These are phyloP conservation scores for Nannochloropsis salina DNA, from an alignment of 108 stramenopile species.

Conservation along the genomic window DNA sequence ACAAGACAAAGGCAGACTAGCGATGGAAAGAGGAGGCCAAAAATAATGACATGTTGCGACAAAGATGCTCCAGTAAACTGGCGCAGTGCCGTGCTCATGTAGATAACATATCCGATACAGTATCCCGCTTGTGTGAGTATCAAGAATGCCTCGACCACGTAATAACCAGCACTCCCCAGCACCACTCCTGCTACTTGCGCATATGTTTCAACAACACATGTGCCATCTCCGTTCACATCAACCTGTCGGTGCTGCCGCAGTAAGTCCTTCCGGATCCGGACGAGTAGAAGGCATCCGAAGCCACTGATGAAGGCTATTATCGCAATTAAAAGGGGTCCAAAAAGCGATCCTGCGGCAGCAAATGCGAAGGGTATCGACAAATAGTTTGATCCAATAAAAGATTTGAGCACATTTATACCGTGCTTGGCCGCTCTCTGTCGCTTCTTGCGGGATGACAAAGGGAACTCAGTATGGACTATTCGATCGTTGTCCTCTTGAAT, in stretches of 20 bases:
- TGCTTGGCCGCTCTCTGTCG: neutral
- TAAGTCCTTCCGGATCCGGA: neutral
- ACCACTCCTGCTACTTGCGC: neutral
- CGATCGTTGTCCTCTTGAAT: too few species aligned
- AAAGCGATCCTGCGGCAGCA: neutral
- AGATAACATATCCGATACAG: slow-evolving; percentile 9
- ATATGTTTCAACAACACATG: neutral
- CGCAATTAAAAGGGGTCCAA: neutral
- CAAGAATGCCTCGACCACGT: neutral
- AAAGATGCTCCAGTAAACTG: slow-evolving; percentile 4
- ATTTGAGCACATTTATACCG: slow-evolving; percentile 7
- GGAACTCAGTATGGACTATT: too few species aligned
- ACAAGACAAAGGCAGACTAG: neutral
- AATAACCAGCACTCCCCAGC: neutral
- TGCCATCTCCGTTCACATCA: too few species aligned
- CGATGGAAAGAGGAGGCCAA: neutral
- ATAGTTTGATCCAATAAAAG: neutral
- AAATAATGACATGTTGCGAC: neutral
- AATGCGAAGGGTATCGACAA: neutral
- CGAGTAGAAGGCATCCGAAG: slow-evolving; percentile 19
- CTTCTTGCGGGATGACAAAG: neutral
- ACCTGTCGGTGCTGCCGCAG: neutral
- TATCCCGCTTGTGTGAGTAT: neutral
- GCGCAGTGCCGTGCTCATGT: neutral
- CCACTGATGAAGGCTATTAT: slow-evolving; percentile 3